Evolutionary conservation across 2,329 filamentous ascomycete genomes (phyloP).

Genomic region (Pestalotiopsis sp.): DNA sequence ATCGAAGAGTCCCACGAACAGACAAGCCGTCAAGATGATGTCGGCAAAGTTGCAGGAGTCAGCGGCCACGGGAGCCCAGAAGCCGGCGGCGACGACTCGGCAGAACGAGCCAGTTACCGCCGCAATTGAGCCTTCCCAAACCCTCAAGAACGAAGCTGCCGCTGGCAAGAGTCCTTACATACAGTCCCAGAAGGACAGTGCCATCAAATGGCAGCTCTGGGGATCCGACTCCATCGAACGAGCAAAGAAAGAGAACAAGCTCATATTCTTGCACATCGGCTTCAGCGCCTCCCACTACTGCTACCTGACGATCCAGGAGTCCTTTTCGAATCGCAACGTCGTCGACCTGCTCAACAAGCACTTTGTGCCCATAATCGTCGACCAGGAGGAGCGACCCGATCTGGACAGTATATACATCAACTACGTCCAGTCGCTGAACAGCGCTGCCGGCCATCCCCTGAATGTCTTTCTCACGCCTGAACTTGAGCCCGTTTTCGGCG

Average conservation of each 20-base stretch:
- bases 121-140: slow-evolving; percentile 15
- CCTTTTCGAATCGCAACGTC: slow-evolving; percentile 82
- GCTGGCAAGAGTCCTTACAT: slow-evolving; percentile 59
- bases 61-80: background rate
- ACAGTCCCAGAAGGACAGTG: slow-evolving; percentile 75
- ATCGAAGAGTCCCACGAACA: background rate
- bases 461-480: slow-evolving; percentile 97
- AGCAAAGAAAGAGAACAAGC: slow-evolving; percentile 80
- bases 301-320: slow-evolving; percentile 91
- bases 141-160: slow-evolving; percentile 39
- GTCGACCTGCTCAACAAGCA: slow-evolving; percentile 81
- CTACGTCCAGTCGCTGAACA: slow-evolving; percentile 92
- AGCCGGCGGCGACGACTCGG: background rate
- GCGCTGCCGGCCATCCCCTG: slow-evolving; percentile 88
- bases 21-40: slow-evolving; percentile 30
- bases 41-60: slow-evolving; percentile 34
- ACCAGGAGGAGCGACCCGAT: slow-evolving; percentile 91
- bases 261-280: slow-evolving; percentile 92
- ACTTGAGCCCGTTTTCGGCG: slow-evolving; percentile 91
- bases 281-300: slow-evolving; percentile 93
- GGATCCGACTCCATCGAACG: slow-evolving; percentile 75
- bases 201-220: slow-evolving; percentile 91
- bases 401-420: slow-evolving; percentile 98
- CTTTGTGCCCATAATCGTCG: slow-evolving; percentile 91
- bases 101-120: slow-evolving; percentile 14